Base-by-base conservation (phyloP, 306 rosid genomes). In the Medicago lupulina region DNA sequence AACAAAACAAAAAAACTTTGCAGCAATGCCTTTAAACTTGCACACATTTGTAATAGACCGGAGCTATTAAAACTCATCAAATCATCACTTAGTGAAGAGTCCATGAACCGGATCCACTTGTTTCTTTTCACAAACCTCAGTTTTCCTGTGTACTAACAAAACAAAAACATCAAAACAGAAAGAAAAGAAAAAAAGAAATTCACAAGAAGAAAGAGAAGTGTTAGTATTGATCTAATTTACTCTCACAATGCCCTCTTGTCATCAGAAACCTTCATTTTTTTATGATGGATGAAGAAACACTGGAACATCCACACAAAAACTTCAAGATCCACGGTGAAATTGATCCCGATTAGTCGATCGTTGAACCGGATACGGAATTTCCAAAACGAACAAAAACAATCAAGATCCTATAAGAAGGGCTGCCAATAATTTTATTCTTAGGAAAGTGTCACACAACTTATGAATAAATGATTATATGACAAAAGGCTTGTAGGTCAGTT, bases 71-170 rank as follows among this genome's bases (percentile, higher is more conserved):
- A 21, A 21, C 23, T 21, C 34, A 28, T 28, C 34, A 28, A 28
- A 28, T 28, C 36, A 5, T 3, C 40, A 92, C 97, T 97, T 86
- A 15, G 97, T 92, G 79, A 95, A 89, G 36, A 97, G 97, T 67
- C 99, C 86, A 79, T 90, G 97, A 6, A 72, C 88, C 44, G 88
- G 97, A 90, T 90, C 96, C 38, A 87, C 99, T 82, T 90, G 97
- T 87, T 95, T 91, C 85, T 95, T 95, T 67, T 87, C 93, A 81
- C 73, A 84, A 58, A 84, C 64, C 31, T 83, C 93, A 39, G 80
- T 80, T 50, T 85, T 92, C 60, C 96, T 95, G 85, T 15, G 23
- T 2, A 58, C 43, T 63, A 18, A 75, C 38, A 73, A 54, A 69
- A 15, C 5, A 9, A 54, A 76, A 41, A 12, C 34, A 58, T 60